Evolutionary conservation across 2,329 filamentous ascomycete species (phyloP).

Genomic region (Sporothrix protearum): DNA sequence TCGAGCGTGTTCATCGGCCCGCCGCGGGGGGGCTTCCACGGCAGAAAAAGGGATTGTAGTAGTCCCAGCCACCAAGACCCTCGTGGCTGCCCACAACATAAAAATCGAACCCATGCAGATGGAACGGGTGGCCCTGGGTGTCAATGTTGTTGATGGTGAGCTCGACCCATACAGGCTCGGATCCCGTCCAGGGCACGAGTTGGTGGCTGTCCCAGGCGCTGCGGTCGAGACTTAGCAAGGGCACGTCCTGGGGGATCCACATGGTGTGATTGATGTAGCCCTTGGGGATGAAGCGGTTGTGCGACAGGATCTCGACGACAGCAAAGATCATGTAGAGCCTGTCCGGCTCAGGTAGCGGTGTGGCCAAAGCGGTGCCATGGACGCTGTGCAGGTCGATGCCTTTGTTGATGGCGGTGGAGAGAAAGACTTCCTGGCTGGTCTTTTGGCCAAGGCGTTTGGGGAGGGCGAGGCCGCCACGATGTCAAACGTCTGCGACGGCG

Average conservation of each 20-base stretch:
- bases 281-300: slow-evolving; percentile 27
- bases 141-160: slow-evolving; percentile 33
- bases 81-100: slow-evolving; percentile 29
- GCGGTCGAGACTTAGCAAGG: slow-evolving; percentile 27
- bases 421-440: background rate
- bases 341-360: slow-evolving; percentile 24
- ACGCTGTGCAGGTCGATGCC: slow-evolving; percentile 23
- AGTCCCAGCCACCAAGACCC: slow-evolving; percentile 32
- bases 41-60: slow-evolving; percentile 31
- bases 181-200: slow-evolving; percentile 31
- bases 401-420: background rate
- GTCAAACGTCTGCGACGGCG: slow-evolving; percentile 6
- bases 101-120: slow-evolving; percentile 32
- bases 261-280: slow-evolving; percentile 31
- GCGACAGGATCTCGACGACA: slow-evolving; percentile 28
- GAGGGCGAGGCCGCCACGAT: background rate
- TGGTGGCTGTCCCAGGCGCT: slow-evolving; percentile 30
- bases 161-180: slow-evolving; percentile 29
- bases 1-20: slow-evolving; percentile 26
- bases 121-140: slow-evolving; percentile 31
- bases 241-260: slow-evolving; percentile 28
- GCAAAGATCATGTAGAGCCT: slow-evolving; percentile 29
- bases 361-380: slow-evolving; percentile 13
- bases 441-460: background rate
- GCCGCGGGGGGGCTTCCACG: slow-evolving; percentile 26